Evolutionary conservation across 2,329 filamentous ascomycete species (phyloP), one percentile per base, ranked within the genome.

Genomic region (Samsoniella hepiali): DNA sequence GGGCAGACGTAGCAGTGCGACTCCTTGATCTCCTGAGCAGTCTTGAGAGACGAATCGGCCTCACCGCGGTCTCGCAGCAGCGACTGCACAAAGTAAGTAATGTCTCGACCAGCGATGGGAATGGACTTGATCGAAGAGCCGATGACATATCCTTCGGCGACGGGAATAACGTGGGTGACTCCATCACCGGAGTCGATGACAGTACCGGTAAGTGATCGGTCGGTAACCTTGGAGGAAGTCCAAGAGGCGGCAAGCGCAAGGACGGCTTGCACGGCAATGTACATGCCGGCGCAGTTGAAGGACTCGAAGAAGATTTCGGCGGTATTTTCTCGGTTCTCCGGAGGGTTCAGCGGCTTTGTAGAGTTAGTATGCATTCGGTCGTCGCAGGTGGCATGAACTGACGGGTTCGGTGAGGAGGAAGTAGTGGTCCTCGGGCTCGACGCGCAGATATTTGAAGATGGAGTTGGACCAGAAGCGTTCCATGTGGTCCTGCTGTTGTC

Each of bases 221-320:
- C 95, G 55, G 94, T 93, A 17, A 98, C 94, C 81, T 98, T 99
- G 60, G 93, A 96, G 56, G 93, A 97, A 34, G 95, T 99, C 95
- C 95, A 99, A 9, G 95, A 98, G 27, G 96, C 95, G 51, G 95
- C 95, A 53, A 99, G 86, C 17, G 96, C 95, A 63, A 99, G 88
- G 29, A 99, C 95, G 38, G 95, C 95, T 79, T 99, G 95, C 15
- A 99, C 95, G 54, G 95, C 95, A 75, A 99, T 99, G 79, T 99
- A 99, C 68, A 99, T 88, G 79, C 95, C 95, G 64, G 95, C 94
- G 77, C 95, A 98, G 81, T 99, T 99, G 84, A 99, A 99, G 3
- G 95, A 98, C 76, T 99, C 95, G 81, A 99, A 99, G 87, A 99
- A 97, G 79, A 99, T 99, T 77, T 99, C 95, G 77, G 95, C 95